phyloP scores from a whole-genome alignment of 2,329 filamentous ascomycete species.

The Nothophaeocryptopus gaeumannii region DNA sequence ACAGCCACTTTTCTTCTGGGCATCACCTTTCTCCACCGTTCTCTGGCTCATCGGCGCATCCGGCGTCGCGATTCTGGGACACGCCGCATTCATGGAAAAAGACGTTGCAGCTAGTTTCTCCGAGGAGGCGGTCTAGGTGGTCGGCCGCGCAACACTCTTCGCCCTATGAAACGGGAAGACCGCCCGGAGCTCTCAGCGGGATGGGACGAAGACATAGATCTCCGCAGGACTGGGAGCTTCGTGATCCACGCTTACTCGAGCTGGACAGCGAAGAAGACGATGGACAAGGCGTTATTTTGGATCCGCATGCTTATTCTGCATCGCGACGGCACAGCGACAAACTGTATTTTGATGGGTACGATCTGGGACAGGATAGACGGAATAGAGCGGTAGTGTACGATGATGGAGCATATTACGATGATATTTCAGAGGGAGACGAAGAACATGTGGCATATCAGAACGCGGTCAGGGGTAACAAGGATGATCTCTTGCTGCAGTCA shows the following conservation, averaged over 20 bases:
- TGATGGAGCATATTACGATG: constrained; percentile 47
- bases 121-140: constrained; percentile 99
- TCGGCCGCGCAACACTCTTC: constrained; percentile 87
- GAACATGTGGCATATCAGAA: constrained; percentile 47
- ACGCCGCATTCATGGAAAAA: constrained; percentile 55
- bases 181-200: constrained; percentile 66
- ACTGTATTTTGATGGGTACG: constrained; percentile 49
- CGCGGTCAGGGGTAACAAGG: constrained; percentile 61
- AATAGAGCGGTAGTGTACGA: constrained; percentile 44
- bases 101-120: constrained; percentile 99
- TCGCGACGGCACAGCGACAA: constrained; percentile 39
- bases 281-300: constrained; percentile 42
- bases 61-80: constrained; percentile 88
- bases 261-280: constrained; percentile 57
- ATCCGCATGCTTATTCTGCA: constrained; percentile 37
- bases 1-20: constrained; percentile 72
- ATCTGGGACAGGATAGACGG: constrained; percentile 43
- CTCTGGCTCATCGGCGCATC: constrained; percentile 96
- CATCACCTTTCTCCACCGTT: constrained; percentile 78
- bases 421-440: constrained; percentile 51
- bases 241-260: constrained; percentile 49
- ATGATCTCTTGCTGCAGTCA: constrained; percentile 72
- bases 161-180: constrained; percentile 96
- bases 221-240: constrained; percentile 43
- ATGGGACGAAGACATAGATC: constrained; percentile 52